These are phyloP conservation scores for Arachnomyces sp. DNA, from an alignment of 2,329 filamentous ascomycete species.

Conservation along the genomic window DNA sequence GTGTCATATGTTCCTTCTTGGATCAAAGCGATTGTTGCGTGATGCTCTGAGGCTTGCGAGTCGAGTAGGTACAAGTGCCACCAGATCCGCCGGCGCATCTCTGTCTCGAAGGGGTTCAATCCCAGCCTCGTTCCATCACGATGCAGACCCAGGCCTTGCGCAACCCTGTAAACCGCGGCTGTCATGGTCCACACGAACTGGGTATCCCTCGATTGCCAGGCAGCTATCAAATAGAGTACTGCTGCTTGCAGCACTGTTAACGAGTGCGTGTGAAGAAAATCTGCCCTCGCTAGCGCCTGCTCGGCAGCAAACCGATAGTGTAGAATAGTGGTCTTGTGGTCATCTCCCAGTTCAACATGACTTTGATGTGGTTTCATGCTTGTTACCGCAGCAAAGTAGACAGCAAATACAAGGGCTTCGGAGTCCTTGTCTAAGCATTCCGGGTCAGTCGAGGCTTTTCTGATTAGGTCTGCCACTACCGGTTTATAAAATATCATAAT, in stretches of 20 bases:
- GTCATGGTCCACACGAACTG: constrained; percentile 23
- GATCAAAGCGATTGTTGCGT: background rate
- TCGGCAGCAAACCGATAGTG: constrained; percentile 52
- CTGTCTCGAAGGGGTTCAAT: background rate
- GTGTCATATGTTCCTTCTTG: background rate
- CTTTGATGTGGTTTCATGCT: constrained; percentile 45
- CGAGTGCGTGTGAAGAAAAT: constrained; percentile 52
- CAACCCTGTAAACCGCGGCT: constrained; percentile 22
- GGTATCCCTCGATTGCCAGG: constrained; percentile 19
- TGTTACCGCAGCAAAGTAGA: constrained; percentile 52
- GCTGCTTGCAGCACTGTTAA: constrained; percentile 52
- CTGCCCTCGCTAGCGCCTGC: constrained; percentile 52
- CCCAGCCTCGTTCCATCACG: constrained; percentile 6
- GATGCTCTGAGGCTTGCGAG: background rate
- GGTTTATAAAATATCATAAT: constrained; percentile 14
- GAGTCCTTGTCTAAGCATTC: no score
- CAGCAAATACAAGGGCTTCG: constrained; percentile 22
- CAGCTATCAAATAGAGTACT: constrained; percentile 49
- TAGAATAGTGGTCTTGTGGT: constrained; percentile 38
- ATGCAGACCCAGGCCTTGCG: constrained; percentile 25
- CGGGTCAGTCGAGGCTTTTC: no score
- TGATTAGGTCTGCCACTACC: background rate
- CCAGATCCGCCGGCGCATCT: background rate
- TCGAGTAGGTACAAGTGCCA: background rate
- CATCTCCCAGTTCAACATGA: constrained; percentile 36